Percentiles rank a stretch among this genome's conserved stretches.
phyloP scores from a whole-genome alignment of 2,329 filamentous ascomycete genomes.

The Calonectria pseudoreteaudii region DNA sequence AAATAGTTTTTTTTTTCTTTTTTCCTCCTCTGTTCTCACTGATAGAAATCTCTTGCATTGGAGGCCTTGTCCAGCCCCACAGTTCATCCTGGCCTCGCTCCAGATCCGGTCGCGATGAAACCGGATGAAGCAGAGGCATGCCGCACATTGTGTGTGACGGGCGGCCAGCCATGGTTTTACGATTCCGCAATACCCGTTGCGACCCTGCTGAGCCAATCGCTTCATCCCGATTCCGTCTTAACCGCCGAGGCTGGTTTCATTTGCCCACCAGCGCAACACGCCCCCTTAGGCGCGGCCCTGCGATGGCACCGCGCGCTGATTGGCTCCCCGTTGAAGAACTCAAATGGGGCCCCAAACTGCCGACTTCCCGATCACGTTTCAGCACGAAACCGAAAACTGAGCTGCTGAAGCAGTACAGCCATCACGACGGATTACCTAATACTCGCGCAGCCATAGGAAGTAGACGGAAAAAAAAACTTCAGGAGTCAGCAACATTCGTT shows the following conservation, averaged over 20 bases:
- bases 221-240: not conserved
- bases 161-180: not conserved
- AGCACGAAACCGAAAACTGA: not conserved
- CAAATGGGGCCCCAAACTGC: not conserved
- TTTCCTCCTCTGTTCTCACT: not conserved
- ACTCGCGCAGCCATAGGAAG: not conserved
- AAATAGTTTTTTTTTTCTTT: not conserved
- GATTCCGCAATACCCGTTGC: not conserved
- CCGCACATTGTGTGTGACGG: not conserved
- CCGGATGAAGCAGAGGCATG: not conserved
- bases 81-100: not conserved
- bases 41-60: not conserved
- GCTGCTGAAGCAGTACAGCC: not conserved
- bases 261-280: not conserved
- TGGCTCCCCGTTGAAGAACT: not conserved
- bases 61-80: not conserved
- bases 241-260: not conserved
- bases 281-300: not conserved
- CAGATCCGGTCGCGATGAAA: not conserved
- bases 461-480: not conserved
- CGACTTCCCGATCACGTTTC: conserved; percentile 10
- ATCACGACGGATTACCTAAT: not conserved
- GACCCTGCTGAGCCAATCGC: not conserved
- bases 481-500: not conserved
- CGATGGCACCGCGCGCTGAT: not conserved